Evolutionary conservation across 345 rosid genomes (phyloP).

Genomic region (Gossypium herbaceum): DNA sequence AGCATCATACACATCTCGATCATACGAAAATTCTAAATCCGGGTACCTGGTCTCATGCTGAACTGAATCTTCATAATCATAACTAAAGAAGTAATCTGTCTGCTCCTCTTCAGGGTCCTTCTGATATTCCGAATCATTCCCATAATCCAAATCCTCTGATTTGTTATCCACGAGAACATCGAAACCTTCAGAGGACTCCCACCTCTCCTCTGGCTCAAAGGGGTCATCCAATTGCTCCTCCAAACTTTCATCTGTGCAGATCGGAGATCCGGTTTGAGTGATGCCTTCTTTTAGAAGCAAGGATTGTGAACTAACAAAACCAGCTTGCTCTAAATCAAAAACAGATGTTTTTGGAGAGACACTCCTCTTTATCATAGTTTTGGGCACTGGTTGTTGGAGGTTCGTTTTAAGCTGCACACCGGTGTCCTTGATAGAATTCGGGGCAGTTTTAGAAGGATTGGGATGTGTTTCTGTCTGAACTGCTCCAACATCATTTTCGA

Average conservation of each 20-base stretch:
- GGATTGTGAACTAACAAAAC: constrained; percentile 19
- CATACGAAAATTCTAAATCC: constrained; percentile 18
- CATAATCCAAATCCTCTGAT: constrained; percentile 32
- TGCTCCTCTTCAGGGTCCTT: constrained; percentile 25
- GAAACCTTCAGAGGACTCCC: constrained; percentile 50
- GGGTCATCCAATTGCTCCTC: constrained; percentile 30
- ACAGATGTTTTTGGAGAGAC: constrained; percentile 19
- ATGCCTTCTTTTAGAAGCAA: constrained; percentile 24
- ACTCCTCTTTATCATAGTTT: constrained; percentile 15
- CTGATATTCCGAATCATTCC: constrained; percentile 30
- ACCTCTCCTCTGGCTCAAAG: constrained; percentile 34
- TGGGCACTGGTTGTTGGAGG: constrained; percentile 22
- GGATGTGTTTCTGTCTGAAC: constrained; percentile 1
- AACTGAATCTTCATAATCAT: constrained; percentile 30
- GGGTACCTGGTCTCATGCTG: constrained; percentile 28
- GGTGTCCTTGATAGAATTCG: constrained; percentile 16
- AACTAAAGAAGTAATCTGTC: constrained; percentile 24
- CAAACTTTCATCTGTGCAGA: constrained; percentile 18
- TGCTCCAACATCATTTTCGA: constrained; percentile 13
- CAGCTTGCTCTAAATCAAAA: constrained; percentile 21
- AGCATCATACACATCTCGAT: constrained; percentile 18
- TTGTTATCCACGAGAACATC: constrained; percentile 51
- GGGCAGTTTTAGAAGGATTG: constrained; percentile 16
- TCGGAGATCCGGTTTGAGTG: constrained; percentile 19
- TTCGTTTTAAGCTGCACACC: constrained; percentile 15